Evolutionary conservation across 106 monocot genomes (phyloP), one percentile per base, ranked within the genome.

Genomic region (Allium sativum): DNA sequence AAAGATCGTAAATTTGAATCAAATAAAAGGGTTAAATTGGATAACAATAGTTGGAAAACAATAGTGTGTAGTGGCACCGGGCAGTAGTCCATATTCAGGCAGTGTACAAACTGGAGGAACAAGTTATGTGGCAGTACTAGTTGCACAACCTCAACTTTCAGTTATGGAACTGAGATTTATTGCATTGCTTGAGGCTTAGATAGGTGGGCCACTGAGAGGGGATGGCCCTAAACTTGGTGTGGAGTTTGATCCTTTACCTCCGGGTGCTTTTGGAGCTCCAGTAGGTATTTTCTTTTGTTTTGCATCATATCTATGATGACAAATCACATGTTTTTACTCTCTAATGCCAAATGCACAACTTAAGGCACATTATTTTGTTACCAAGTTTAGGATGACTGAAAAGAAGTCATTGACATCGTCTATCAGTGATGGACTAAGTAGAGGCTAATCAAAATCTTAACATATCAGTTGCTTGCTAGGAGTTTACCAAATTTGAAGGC

Each of bases 231-330:
- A 84, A 52, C 96, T 98, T 59, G 96, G 96, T 0, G 63, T 90
- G 13, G 91, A 82, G 40, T 98, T 98, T 59, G 96, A 98, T 61
- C 87, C 91, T 0, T 69, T 98, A 69, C 96, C 96, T 13, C 96
- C 96, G 12, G 96, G 96, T 46, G 91, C 96, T 50, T 98, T 98
- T 70, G 96, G 96, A 12, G 87, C 84, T 31, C 96, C 96, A 0
- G 75, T 98, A 79, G 96, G 96, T 88, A 88, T 68, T 41, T 10
- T 18, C 40, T 64, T 64, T 63, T 9, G n/a, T n/a, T n/a, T n/a
- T n/a, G 3, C n/a, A n/a, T n/a, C n/a, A n/a, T n/a, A n/a, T n/a
- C n/a, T n/a, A n/a, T n/a, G n/a, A n/a, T n/a, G n/a, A n/a, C n/a
- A n/a, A n/a, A n/a, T n/a, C n/a, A n/a, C n/a, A n/a, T n/a, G n/a